phyloP scores from a whole-genome alignment of 495 filamentous ascomycete species.

The Aspergillus mulundensis region DNA sequence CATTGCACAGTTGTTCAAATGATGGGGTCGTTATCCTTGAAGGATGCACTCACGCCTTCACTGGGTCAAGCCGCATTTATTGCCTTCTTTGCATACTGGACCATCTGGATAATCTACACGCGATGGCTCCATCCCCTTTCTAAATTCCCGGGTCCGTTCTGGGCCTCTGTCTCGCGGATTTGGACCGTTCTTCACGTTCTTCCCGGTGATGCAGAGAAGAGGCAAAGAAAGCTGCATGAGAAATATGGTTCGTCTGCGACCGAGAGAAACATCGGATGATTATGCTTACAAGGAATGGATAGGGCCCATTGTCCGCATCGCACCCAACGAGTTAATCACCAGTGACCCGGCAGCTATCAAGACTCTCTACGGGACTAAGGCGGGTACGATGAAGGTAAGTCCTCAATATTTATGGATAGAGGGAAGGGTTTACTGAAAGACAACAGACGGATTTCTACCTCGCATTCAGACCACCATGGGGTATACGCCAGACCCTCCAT shows the following conservation, averaged over 20 bases:
- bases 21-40: too few species aligned
- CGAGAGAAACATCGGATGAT: neutral
- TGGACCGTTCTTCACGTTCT: slow-evolving; percentile 15
- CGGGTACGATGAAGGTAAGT: slow-evolving; percentile 16
- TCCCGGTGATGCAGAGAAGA: slow-evolving; percentile 12
- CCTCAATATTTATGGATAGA: neutral
- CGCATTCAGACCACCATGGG: slow-evolving; percentile 13
- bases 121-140: slow-evolving; percentile 17
- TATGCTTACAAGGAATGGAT: neutral
- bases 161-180: slow-evolving; percentile 12
- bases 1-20: too few species aligned
- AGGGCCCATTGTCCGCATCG: slow-evolving; percentile 26
- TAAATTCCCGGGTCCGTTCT: slow-evolving; percentile 14
- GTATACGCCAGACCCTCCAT: neutral
- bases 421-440: neutral
- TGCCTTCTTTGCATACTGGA: slow-evolving; percentile 7
- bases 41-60: too few species aligned
- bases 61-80: neutral
- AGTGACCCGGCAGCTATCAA: slow-evolving; percentile 24
- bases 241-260: slow-evolving; percentile 7
- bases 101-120: slow-evolving; percentile 17
- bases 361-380: slow-evolving; percentile 28
- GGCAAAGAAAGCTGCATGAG: slow-evolving; percentile 11
- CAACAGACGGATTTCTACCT: slow-evolving; percentile 19
- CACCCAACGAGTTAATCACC: slow-evolving; percentile 27